Conservation (phyloP, 192 early-diverging fungal species). For the Coemansia guatemalensis region DNA sequence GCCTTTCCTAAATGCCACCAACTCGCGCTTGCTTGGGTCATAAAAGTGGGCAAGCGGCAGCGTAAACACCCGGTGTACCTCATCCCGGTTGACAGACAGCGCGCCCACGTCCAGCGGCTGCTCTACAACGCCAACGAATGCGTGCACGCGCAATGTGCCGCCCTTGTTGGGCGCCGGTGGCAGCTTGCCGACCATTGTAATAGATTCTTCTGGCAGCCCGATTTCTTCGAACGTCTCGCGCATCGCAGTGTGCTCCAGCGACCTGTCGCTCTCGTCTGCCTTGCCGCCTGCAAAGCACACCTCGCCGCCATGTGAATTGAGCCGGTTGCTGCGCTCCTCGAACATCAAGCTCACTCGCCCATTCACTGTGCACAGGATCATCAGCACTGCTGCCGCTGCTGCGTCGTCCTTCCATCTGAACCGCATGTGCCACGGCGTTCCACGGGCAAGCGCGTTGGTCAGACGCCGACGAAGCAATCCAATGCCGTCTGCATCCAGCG, state of each 20-base stretch:
- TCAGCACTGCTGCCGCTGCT: slow-evolving; percentile 35
- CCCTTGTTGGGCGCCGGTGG: slow-evolving; percentile 62
- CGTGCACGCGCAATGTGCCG: slow-evolving; percentile 58
- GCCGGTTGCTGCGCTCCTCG: slow-evolving; percentile 64
- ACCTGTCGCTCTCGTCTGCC: slow-evolving; percentile 59
- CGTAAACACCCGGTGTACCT: slow-evolving; percentile 70
- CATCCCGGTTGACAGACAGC: slow-evolving; percentile 59
- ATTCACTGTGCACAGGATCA: slow-evolving; percentile 65
- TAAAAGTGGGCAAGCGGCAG: slow-evolving; percentile 68
- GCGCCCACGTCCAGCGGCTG: slow-evolving; percentile 43
- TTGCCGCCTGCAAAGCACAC: slow-evolving; percentile 81
- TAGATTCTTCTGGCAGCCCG: slow-evolving; percentile 40
- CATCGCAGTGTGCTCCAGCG: slow-evolving; percentile 64
- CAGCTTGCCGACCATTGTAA: slow-evolving; percentile 65
- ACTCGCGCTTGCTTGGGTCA: slow-evolving; percentile 36
- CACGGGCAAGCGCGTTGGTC: neutral
- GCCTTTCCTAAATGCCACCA: slow-evolving; percentile 57
- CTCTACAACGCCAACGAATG: slow-evolving; percentile 60
- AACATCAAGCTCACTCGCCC: slow-evolving; percentile 71
- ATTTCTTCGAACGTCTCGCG: slow-evolving; percentile 84
- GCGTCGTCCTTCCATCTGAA: slow-evolving; percentile 12
- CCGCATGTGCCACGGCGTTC: slow-evolving; percentile 10
- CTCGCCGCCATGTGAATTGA: slow-evolving; percentile 77
- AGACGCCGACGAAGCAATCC: slow-evolving; percentile 28
- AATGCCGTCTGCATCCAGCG: slow-evolving; percentile 13